These are phyloP conservation scores for Phytophthora parvispora DNA, from an alignment of 352 stramenopile species.

Conservation along the genomic window DNA sequence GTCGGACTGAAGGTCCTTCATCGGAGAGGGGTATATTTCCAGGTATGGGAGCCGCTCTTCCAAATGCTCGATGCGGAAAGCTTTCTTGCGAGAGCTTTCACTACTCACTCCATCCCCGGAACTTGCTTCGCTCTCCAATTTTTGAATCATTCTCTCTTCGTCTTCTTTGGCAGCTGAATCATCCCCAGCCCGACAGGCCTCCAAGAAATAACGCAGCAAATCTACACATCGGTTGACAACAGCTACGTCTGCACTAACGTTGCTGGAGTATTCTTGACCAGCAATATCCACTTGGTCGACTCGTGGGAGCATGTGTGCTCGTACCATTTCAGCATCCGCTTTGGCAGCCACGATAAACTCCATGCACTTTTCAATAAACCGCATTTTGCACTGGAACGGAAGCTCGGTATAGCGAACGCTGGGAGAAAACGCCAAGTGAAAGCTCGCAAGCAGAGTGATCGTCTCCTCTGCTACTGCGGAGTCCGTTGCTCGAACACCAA, in stretches of 20 bases:
- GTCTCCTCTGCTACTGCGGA: slow-evolving; percentile 66
- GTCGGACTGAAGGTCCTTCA: slow-evolving; percentile 50
- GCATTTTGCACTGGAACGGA: slow-evolving; percentile 43
- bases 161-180: slow-evolving; percentile 11
- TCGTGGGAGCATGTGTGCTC: neutral
- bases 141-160: slow-evolving; percentile 4
- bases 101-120: slow-evolving; percentile 1
- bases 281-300: neutral
- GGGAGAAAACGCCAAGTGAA: slow-evolving; percentile 66
- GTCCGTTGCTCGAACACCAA: slow-evolving; percentile 56
- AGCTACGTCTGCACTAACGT: slow-evolving; percentile 11
- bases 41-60: slow-evolving; percentile 66
- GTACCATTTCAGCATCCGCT: slow-evolving; percentile 7
- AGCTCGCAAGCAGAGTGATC: slow-evolving; percentile 65
- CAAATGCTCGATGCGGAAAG: slow-evolving; percentile 55
- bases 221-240: slow-evolving; percentile 74
- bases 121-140: slow-evolving; percentile 8
- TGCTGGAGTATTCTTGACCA: neutral
- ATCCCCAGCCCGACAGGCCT: slow-evolving; percentile 44
- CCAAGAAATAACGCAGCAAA: slow-evolving; percentile 76
- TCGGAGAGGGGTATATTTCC: slow-evolving; percentile 73
- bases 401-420: slow-evolving; percentile 33
- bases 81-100: neutral
- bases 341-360: slow-evolving; percentile 48
- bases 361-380: slow-evolving; percentile 77